Percentiles rank a stretch among this genome's conserved stretches.
phyloP scores from a whole-genome alignment of 257 asterid genomes.

The Plantago elongata region DNA sequence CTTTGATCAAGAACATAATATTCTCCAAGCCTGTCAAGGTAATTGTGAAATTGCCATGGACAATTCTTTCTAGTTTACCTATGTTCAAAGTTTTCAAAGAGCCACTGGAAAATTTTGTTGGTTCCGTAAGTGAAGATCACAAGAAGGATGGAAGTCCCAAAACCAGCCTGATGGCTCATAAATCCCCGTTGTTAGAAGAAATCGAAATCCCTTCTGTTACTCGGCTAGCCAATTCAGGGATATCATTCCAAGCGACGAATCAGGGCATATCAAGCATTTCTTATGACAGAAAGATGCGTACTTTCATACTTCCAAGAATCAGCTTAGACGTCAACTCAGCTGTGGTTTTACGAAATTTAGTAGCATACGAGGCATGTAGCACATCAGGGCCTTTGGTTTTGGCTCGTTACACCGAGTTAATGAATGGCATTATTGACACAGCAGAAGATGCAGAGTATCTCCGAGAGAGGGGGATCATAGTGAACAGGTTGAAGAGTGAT shows the following conservation, averaged over 20 bases:
- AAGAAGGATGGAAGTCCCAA: too few relatives aligned
- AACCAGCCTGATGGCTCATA: too few relatives aligned
- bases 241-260: conserved; percentile 7
- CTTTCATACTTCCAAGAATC: conserved; percentile 7
- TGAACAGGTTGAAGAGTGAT: conserved; percentile 18
- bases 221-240: conserved; percentile 5
- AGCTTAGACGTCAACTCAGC: conserved; percentile 10
- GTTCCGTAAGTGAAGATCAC: neutral
- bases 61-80: conserved; percentile 23
- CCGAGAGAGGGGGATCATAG: conserved; percentile 11
- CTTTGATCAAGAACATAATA: conserved; percentile 10
- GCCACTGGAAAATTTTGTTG: conserved; percentile 14
- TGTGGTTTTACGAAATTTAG: conserved; percentile 14
- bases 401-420: conserved; percentile 16
- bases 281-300: conserved; percentile 2
- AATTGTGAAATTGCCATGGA: conserved; percentile 30
- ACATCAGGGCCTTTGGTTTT: conserved; percentile 15
- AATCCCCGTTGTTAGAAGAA: conserved; percentile 8
- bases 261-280: conserved; percentile 11
- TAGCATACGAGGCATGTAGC: conserved; percentile 17
- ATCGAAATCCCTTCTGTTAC: conserved; percentile 16
- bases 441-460: conserved; percentile 17
- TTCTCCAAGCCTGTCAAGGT: conserved; percentile 24
- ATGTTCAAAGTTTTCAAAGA: conserved; percentile 16
- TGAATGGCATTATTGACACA: conserved; percentile 18